Evolutionary conservation across 2,329 filamentous ascomycete genomes (phyloP).

Genomic region (Immersiporthe knoxdaviesiana): DNA sequence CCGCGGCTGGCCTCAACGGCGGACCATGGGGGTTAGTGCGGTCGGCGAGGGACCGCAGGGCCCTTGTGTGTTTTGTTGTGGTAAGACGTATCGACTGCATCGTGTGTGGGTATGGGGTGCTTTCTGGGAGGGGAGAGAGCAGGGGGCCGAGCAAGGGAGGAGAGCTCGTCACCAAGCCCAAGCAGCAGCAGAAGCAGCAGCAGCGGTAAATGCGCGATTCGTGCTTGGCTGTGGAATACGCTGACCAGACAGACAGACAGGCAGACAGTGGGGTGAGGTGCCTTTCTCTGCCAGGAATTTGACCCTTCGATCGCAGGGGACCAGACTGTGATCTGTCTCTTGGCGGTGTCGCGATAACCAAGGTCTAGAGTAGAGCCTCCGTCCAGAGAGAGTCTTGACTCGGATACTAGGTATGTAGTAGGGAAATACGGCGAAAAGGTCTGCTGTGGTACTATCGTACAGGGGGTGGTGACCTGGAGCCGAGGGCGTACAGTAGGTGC

Average conservation of each 20-base stretch:
- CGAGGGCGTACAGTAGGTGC: not conserved
- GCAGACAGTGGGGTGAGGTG: not conserved
- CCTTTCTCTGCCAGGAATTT: not conserved
- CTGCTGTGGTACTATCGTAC: too few species aligned
- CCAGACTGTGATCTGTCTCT: not conserved
- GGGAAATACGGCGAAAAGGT: too few species aligned
- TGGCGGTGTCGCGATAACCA: too few species aligned
- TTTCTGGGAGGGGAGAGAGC: not conserved
- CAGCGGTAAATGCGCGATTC: not conserved
- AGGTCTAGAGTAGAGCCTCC: too few species aligned
- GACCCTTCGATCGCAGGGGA: too few species aligned
- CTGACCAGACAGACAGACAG: too few species aligned
- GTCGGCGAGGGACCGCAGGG: slow-evolving; percentile 5
- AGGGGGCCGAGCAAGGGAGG: not conserved
- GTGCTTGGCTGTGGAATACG: not conserved
- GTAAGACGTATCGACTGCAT: slow-evolving; percentile 4
- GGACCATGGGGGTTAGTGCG: not conserved
- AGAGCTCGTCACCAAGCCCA: not conserved
- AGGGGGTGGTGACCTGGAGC: too few species aligned
- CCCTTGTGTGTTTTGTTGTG: not conserved
- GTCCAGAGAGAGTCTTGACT: too few species aligned
- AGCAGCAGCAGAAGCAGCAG: too few species aligned
- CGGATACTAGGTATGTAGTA: too few species aligned
- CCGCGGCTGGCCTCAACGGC: slow-evolving; percentile 2
- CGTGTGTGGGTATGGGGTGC: not conserved